Evolutionary conservation across 148 eudicot genomes (phyloP).

Genomic region (Nepenthes gracilis): DNA sequence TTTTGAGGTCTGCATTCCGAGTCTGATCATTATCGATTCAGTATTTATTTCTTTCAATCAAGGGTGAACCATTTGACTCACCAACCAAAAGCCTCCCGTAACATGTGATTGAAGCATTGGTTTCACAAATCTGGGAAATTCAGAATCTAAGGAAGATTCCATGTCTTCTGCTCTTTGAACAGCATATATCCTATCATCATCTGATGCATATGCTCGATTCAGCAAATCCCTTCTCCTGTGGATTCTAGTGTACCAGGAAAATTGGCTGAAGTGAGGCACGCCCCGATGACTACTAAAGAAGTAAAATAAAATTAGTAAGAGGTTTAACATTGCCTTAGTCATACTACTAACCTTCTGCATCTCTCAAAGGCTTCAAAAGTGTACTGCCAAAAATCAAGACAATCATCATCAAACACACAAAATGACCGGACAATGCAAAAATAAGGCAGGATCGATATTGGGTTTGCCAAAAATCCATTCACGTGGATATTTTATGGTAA

Average conservation of each 20-base stretch:
- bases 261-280: neutral
- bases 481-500: too few relatives aligned
- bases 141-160: constrained; percentile 24
- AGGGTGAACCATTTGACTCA: constrained; percentile 11
- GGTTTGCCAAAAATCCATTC: neutral
- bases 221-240: constrained; percentile 30
- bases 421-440: neutral
- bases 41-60: neutral
- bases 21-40: too few relatives aligned
- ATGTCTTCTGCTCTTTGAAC: constrained; percentile 36
- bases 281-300: neutral
- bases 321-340: neutral
- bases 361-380: constrained; percentile 31
- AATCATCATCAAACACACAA: neutral
- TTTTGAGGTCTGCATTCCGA: neutral
- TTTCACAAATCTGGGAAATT: constrained; percentile 49
- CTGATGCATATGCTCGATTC: constrained; percentile 40
- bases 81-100: constrained; percentile 80
- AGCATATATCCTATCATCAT: constrained; percentile 39
- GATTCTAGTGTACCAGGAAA: constrained; percentile 3
- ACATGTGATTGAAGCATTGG: constrained; percentile 94
- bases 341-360: constrained; percentile 28
- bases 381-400: constrained; percentile 12
- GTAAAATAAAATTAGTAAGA: too few relatives aligned
- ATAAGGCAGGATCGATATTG: neutral